phyloP scores from a whole-genome alignment of 345 rosid species.

The Durio zibethinus region DNA sequence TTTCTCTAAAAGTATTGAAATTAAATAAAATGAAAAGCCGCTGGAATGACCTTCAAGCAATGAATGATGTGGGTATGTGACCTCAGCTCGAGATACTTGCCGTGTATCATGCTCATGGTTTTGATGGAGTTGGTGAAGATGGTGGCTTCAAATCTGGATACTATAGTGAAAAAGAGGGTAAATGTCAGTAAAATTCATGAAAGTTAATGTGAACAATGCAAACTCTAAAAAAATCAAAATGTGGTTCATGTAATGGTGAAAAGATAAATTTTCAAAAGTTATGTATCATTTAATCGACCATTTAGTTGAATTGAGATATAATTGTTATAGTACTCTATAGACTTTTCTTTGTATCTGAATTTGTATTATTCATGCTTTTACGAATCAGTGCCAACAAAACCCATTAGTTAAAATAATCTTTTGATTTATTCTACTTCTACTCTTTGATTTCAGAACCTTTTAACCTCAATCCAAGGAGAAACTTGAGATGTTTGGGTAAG shows the following conservation, averaged over 20 bases:
- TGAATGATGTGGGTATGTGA: not conserved
- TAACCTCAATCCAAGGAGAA: not conserved
- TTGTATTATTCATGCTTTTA: not conserved
- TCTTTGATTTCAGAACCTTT: not conserved
- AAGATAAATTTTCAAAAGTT: not conserved
- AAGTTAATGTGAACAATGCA: not conserved
- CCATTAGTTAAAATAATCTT: not conserved
- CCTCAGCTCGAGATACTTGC: not conserved
- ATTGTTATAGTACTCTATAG: not conserved
- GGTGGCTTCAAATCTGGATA: conserved; percentile 61
- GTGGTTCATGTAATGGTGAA: not conserved
- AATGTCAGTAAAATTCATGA: conserved; percentile 5
- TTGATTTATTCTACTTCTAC: not conserved
- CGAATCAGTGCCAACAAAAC: not conserved
- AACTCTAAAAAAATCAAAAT: not conserved
- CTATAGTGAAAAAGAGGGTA: conserved; percentile 19
- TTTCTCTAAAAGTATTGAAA: not conserved
- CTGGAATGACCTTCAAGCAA: not conserved
- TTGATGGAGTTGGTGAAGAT: conserved; percentile 53
- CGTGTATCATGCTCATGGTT: conserved; percentile 22
- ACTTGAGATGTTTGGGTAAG: not conserved
- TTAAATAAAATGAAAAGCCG: not conserved
- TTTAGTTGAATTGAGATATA: not conserved
- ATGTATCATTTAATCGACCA: not conserved
- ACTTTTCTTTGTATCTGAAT: not conserved